A percentile compares a stretch with the other conserved stretches of the same genome.
Evolutionary conservation across 768 basidiomycete genomes (phyloP).

Genomic region (Auriscalpium microsporum): DNA sequence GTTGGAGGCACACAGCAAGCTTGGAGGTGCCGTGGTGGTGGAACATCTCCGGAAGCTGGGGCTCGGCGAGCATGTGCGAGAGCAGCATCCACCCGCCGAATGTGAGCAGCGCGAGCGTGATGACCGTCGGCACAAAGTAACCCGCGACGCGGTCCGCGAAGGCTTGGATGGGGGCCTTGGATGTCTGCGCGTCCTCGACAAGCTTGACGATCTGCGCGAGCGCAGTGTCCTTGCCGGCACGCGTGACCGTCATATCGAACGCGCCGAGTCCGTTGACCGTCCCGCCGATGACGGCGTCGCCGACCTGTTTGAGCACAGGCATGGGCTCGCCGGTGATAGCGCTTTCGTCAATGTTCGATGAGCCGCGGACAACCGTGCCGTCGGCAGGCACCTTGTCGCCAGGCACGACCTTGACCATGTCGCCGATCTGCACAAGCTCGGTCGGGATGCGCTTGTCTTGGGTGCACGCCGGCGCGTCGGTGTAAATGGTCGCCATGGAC

Average conservation of each 20-base stretch:
- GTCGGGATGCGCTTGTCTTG: constrained; percentile 88
- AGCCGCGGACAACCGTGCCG: constrained; percentile 79
- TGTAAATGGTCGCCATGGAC: constrained; percentile 93
- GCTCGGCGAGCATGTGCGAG: constrained; percentile 45
- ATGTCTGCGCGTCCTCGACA: constrained; percentile 96
- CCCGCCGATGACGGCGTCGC: constrained; percentile 88
- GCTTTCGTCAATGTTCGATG: constrained; percentile 89
- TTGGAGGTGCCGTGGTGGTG: constrained; percentile 73
- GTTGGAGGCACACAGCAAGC: constrained; percentile 86
- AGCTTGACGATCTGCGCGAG: constrained; percentile 93
- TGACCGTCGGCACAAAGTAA: constrained; percentile 89
- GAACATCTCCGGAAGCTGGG: constrained; percentile 76
- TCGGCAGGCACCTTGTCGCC: constrained; percentile 97
- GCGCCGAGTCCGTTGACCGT: constrained; percentile 97
- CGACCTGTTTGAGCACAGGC: constrained; percentile 75
- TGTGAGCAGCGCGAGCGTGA: constrained; percentile 72
- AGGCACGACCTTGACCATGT: constrained; percentile 87
- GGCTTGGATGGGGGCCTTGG: constrained; percentile 95
- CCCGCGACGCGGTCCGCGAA: constrained; percentile 94
- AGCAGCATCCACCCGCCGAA: constrained; percentile 80
- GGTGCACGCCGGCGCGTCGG: constrained; percentile 70
- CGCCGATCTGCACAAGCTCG: constrained; percentile 91
- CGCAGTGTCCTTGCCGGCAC: constrained; percentile 94
- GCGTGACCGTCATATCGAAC: constrained; percentile 91
- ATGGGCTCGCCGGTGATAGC: constrained; percentile 94